Evolutionary conservation across 2,329 filamentous ascomycete species (phyloP).

Genomic region (Tricladium varicosporioides): DNA sequence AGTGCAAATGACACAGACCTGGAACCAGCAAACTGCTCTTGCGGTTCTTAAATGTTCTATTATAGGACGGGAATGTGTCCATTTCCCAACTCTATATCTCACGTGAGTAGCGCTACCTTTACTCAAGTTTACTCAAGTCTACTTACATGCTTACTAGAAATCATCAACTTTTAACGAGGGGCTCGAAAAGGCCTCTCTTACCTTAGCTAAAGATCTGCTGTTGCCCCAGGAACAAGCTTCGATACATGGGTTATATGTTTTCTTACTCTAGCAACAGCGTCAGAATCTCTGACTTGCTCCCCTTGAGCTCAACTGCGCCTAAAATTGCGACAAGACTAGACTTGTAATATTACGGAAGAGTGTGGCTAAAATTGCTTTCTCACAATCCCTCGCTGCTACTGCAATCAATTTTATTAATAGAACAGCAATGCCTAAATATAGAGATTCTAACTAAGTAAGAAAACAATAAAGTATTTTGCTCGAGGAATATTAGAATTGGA

Average conservation of each 20-base stretch:
- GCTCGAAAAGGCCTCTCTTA: background rate
- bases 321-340: background rate
- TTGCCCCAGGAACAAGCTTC: background rate
- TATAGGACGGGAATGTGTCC: background rate
- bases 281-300: background rate
- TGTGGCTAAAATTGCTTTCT: background rate
- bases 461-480: no score
- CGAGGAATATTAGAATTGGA: constrained; percentile 92
- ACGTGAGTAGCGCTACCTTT: background rate
- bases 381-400: background rate
- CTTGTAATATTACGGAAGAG: background rate
- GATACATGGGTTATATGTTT: background rate
- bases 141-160: background rate
- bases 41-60: no score
- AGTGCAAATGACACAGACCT: no score
- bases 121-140: background rate
- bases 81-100: background rate
- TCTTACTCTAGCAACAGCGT: background rate
- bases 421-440: constrained; percentile 33
- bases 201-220: background rate
- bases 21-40: no score
- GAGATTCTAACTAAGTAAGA: no score
- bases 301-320: background rate
- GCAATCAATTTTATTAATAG: background rate
- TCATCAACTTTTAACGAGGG: background rate